A percentile compares a stretch with the other conserved stretches of the same genome.
Evolutionary conservation across 768 basidiomycete species (phyloP).

Genomic region (Rhizopogon salebrosus): DNA sequence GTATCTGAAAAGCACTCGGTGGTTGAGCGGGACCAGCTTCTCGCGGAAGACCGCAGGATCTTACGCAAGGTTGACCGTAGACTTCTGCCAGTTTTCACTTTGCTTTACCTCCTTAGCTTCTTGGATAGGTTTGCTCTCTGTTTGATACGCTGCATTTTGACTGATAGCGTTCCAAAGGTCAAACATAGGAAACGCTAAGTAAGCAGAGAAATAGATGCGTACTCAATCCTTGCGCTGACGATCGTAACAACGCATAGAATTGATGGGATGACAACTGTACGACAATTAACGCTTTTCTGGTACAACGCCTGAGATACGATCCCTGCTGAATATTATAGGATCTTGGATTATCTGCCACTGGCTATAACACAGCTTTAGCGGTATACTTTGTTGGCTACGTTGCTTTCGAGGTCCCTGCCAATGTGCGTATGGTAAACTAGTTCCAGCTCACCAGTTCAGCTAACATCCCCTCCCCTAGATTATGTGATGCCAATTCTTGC

Average conservation of each 20-base stretch:
- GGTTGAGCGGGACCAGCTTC: slow-evolving; percentile 1
- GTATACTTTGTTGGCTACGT: slow-evolving; percentile 60
- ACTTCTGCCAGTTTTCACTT: slow-evolving; percentile 35
- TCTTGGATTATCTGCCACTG: slow-evolving; percentile 41
- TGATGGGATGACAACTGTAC: slow-evolving; percentile 44
- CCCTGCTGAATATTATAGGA: slow-evolving; percentile 44
- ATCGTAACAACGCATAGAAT: slow-evolving; percentile 32
- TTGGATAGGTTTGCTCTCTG: slow-evolving; percentile 28
- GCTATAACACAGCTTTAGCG: slow-evolving; percentile 54
- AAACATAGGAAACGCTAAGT: slow-evolving; percentile 38
- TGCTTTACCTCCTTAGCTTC: slow-evolving; percentile 37
- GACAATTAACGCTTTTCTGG: slow-evolving; percentile 2
- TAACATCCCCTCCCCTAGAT: slow-evolving; percentile 9
- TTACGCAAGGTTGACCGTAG: slow-evolving; percentile 30
- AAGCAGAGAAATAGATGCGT: slow-evolving; percentile 1
- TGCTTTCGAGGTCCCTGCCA: slow-evolving; percentile 55
- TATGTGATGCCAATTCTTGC: slow-evolving; percentile 16
- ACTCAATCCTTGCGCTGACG: not conserved
- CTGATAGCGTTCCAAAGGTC: slow-evolving; percentile 13
- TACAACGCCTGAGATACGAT: not conserved
- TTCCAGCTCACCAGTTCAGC: not conserved
- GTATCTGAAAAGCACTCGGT: slow-evolving; percentile 7
- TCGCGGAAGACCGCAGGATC: slow-evolving; percentile 20
- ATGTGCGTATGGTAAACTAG: slow-evolving; percentile 32
- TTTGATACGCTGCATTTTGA: not conserved